phyloP scores from a whole-genome alignment of 2,329 filamentous ascomycete genomes.

The Alternaria novae-zelandiae region DNA sequence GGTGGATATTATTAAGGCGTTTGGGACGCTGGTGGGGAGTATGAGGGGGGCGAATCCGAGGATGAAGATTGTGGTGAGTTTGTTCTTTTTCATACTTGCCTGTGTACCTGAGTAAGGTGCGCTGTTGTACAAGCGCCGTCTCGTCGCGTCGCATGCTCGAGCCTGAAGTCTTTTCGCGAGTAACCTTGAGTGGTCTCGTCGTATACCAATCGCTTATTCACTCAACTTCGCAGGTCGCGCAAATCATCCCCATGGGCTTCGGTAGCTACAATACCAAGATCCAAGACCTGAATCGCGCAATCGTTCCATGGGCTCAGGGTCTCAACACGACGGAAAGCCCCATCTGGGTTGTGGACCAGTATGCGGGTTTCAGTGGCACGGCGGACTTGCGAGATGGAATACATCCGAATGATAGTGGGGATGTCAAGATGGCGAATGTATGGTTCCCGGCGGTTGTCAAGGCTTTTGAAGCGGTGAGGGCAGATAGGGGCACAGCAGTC shows the following conservation, averaged over 20 bases:
- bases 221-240: slow-evolving; percentile 43
- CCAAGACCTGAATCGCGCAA: slow-evolving; percentile 49
- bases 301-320: slow-evolving; percentile 48
- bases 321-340: slow-evolving; percentile 50
- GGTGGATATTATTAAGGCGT: slow-evolving; percentile 50
- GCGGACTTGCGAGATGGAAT: slow-evolving; percentile 49
- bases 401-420: slow-evolving; percentile 51
- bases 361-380: slow-evolving; percentile 46
- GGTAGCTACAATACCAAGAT: slow-evolving; percentile 48
- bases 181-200: not conserved
- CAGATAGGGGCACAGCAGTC: slow-evolving; percentile 15
- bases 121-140: not conserved
- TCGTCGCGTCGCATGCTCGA: not conserved
- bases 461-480: slow-evolving; percentile 31
- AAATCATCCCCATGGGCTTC: slow-evolving; percentile 48
- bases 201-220: not conserved
- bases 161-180: no score
- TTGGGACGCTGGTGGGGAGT: slow-evolving; percentile 42
- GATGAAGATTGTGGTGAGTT: slow-evolving; percentile 54
- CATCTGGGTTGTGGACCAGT: slow-evolving; percentile 54
- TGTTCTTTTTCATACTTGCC: not conserved
- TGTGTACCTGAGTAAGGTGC: not conserved
- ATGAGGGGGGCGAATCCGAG: slow-evolving; percentile 51
- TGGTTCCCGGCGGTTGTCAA: slow-evolving; percentile 39
- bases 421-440: slow-evolving; percentile 50